phyloP scores from a whole-genome alignment of 2,329 filamentous ascomycete species.

The Fusarium veterinarium region DNA sequence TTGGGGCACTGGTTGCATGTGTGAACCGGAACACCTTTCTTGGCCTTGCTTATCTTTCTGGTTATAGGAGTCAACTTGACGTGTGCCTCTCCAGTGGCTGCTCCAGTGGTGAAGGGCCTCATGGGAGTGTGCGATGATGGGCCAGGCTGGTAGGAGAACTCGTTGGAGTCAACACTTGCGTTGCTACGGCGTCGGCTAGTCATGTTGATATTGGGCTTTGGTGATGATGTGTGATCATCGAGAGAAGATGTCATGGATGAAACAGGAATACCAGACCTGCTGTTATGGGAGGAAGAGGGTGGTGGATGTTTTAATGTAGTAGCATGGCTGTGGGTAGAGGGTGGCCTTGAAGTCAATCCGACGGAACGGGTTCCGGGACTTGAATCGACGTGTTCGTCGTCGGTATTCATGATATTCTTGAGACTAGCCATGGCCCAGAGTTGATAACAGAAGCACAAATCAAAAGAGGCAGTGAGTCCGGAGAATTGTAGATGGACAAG shows the following conservation, averaged over 20 bases:
- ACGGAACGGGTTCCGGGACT: conserved; percentile 59
- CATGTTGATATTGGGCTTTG: conserved; percentile 45
- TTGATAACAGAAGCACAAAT: conserved; percentile 54
- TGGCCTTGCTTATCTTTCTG: conserved; percentile 66
- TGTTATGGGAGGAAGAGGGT: conserved; percentile 49
- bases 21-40: conserved; percentile 70
- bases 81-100: conserved; percentile 51
- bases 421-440: conserved; percentile 64
- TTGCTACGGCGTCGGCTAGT: conserved; percentile 56
- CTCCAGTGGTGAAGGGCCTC: conserved; percentile 55
- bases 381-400: conserved; percentile 59
- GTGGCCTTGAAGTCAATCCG: conserved; percentile 52
- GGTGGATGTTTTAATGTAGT: conserved; percentile 49
- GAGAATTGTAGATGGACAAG: conserved; percentile 44
- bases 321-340: conserved; percentile 54
- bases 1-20: conserved; percentile 65
- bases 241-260: conserved; percentile 44
- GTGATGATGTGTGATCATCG: conserved; percentile 37
- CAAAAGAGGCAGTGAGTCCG: conserved; percentile 49
- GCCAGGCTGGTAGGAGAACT: conserved; percentile 50
- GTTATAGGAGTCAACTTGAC: conserved; percentile 68
- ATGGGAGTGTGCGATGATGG: conserved; percentile 47
- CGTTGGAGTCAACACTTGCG: conserved; percentile 63
- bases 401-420: conserved; percentile 67
- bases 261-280: conserved; percentile 51